Percentiles rank a stretch among this genome's conserved stretches.
Evolutionary conservation across 495 filamentous ascomycete species (phyloP).

Genomic region (Hypomontagnella submonticulosa): DNA sequence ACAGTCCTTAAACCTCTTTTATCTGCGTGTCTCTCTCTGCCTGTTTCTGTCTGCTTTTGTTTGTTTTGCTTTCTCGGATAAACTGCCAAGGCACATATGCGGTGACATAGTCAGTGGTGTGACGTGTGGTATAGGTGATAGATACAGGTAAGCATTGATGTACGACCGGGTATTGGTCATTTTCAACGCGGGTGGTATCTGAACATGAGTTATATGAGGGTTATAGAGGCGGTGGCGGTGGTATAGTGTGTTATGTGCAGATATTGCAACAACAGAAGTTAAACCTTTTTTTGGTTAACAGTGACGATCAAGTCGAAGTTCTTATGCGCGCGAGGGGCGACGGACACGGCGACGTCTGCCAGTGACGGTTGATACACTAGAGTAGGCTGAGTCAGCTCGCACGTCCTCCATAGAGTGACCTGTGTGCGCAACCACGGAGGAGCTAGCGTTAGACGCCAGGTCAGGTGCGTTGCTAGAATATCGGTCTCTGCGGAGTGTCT

Average conservation of each 20-base stretch:
- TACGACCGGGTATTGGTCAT: no score
- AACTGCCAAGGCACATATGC: no score
- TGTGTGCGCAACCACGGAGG: constrained; percentile 42
- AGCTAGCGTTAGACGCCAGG: background rate
- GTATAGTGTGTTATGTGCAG: background rate
- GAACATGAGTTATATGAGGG: no score
- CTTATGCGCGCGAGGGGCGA: background rate
- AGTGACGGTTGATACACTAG: background rate
- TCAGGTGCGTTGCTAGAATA: background rate
- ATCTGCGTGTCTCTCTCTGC: no score
- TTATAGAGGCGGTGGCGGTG: no score
- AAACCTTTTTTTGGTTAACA: background rate
- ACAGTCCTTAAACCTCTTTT: no score
- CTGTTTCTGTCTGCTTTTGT: no score
- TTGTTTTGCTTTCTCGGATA: no score
- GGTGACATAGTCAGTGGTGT: no score
- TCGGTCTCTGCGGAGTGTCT: background rate
- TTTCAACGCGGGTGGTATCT: no score
- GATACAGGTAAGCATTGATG: no score
- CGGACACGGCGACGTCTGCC: constrained; percentile 11
- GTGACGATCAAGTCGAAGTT: background rate
- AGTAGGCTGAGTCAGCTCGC: background rate
- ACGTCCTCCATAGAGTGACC: constrained; percentile 39
- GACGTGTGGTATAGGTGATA: no score
- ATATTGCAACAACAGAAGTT: background rate